Base-by-base conservation (phyloP, 2,329 filamentous ascomycete genomes). In the Endothia cerciana region DNA sequence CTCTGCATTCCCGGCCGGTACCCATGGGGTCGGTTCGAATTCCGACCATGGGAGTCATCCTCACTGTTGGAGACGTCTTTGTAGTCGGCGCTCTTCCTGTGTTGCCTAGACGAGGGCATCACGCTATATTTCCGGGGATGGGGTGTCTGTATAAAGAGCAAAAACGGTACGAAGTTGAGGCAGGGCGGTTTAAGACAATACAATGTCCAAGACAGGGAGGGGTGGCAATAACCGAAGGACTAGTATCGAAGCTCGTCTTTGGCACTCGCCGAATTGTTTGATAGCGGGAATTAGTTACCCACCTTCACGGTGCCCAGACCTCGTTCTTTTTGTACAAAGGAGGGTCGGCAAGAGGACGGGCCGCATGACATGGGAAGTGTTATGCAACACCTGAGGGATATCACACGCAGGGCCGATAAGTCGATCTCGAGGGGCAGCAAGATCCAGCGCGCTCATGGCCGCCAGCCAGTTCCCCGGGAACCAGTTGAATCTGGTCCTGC, bases 61-160 rank as follows among this genome's bases (percentile, higher is more conserved):
- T 65, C 61, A 53, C 66, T 68, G 61, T 64, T 64, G 15, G 59
- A 43, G 49, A 43, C 49, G 43, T 66, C 55, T 17, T 60, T 41
- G 30, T 65, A 62, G 47, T 60, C 59, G 38, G 47, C 60, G 47
- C 28, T 65, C 30, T 25, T 64, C 38, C n/a, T 63, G n/a, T 56
- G 49, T 47, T 60, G 60, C 53, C 56, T 60, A 5, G 64, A 45
- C 22, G 64, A 66, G n/a, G 66, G 43, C 66, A 68, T 68, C 45
- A 51, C 56, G 49, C 25, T 30, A 33, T 8, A 7, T 41, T 41
- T 33, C 22, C 13, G 7, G 38, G 15, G 5, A 28, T 19, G 15
- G 33, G 47, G n/a, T 5, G 22, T 8, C n/a, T 17, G 7, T 33
- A 2, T 28, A 22, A 19, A 30, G 4, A 51, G 5, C 7, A 45